Conservation (phyloP, 2,329 filamentous ascomycete species). For the Exophiala calicioides region DNA sequence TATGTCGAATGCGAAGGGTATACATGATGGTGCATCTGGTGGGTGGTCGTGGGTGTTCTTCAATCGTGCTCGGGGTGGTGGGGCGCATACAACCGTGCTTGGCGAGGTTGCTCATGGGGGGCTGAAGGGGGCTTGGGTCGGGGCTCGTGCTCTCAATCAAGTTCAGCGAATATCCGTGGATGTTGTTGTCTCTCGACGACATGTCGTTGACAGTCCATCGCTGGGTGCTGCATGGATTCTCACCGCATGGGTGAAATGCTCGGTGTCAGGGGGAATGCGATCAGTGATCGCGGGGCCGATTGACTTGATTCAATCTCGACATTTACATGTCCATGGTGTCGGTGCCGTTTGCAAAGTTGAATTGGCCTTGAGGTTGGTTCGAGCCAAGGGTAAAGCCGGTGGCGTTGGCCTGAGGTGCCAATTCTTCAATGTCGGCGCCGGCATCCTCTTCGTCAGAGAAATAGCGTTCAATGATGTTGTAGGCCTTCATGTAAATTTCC, state of each 20-base stretch:
- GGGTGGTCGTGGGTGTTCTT: conserved; percentile 37
- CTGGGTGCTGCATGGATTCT: not conserved
- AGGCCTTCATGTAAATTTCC: conserved; percentile 99
- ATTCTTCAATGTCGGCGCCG: conserved; percentile 74
- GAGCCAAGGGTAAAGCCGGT: conserved; percentile 70
- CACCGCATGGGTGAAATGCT: not conserved
- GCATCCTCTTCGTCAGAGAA: conserved; percentile 96
- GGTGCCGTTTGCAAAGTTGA: conserved; percentile 82
- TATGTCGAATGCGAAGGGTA: conserved; percentile 27
- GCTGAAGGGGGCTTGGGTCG: conserved; percentile 22
- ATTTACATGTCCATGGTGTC: conserved; percentile 74
- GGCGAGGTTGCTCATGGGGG: conserved; percentile 4
- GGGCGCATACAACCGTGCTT: conserved; percentile 34
- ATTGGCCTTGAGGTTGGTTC: conserved; percentile 74
- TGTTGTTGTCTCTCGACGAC: conserved; percentile 8
- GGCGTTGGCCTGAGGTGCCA: conserved; percentile 70
- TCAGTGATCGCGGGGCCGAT: not conserved
- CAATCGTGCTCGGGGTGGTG: conserved; percentile 34
- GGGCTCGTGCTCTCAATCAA: conserved; percentile 45
- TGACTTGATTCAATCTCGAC: too few relatives aligned
- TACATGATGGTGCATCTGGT: conserved; percentile 33
- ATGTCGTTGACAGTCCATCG: conserved; percentile 2
- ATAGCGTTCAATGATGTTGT: conserved; percentile 99
- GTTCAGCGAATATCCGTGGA: conserved; percentile 34
- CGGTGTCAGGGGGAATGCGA: conserved; percentile 2